phyloP scores from a whole-genome alignment of 1,284 basidiomycete species.

The Mycosarcoma mackinlayi region DNA sequence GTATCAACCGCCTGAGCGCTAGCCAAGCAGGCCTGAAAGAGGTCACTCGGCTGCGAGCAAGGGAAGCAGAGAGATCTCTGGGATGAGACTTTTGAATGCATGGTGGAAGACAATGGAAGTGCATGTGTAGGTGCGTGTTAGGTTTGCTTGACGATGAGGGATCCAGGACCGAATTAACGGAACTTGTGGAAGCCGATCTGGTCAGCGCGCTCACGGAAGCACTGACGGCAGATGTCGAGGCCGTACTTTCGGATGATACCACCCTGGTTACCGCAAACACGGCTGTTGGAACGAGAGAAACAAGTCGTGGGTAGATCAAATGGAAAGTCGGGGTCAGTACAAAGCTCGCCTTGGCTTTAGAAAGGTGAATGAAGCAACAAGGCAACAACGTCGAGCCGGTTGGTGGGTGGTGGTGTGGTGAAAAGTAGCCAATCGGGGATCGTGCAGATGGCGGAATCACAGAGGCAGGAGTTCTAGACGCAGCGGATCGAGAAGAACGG shows the following conservation, averaged over 20 bases:
- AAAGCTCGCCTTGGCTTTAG: no score
- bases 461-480: no score
- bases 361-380: no score
- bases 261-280: slow-evolving; percentile 67
- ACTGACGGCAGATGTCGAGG: slow-evolving; percentile 68
- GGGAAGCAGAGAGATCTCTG: slow-evolving; percentile 18
- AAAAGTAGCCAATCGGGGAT: no score
- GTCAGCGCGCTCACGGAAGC: slow-evolving; percentile 68
- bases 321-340: slow-evolving; percentile 13
- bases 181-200: slow-evolving; percentile 67
- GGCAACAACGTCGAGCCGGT: no score
- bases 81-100: slow-evolving; percentile 39
- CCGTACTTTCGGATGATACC: slow-evolving; percentile 69
- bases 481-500: no score
- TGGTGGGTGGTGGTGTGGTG: no score
- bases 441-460: no score
- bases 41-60: slow-evolving; percentile 23
- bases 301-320: not conserved
- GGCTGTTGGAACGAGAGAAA: slow-evolving; percentile 41
- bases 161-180: slow-evolving; percentile 29
- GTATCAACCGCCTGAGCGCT: slow-evolving; percentile 24
- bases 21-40: slow-evolving; percentile 17
- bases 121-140: slow-evolving; percentile 1
- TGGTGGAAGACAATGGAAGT: slow-evolving; percentile 4
- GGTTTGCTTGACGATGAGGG: slow-evolving; percentile 7